phyloP scores from a whole-genome alignment of 768 basidiomycete genomes.

The Cyathus striatus region DNA sequence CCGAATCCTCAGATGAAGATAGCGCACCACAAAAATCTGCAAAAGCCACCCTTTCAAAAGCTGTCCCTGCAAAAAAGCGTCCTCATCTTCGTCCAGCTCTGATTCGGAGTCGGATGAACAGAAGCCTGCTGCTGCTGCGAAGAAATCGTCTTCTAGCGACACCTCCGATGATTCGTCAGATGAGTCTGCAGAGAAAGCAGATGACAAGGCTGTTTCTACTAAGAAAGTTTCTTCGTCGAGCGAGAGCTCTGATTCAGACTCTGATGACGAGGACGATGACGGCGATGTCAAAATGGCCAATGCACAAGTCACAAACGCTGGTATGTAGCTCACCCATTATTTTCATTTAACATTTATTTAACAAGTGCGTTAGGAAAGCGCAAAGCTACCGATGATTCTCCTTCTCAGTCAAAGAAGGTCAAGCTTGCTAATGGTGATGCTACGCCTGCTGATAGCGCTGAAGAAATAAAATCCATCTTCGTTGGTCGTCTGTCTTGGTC shows the following conservation, averaged over 20 bases:
- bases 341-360: background rate
- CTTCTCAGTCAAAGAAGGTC: constrained; percentile 71
- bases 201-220: constrained; percentile 11
- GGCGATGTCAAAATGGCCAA: constrained; percentile 61
- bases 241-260: constrained; percentile 11
- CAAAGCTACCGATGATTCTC: constrained; percentile 65
- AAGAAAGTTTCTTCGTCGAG: constrained; percentile 21
- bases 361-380: constrained; percentile 53
- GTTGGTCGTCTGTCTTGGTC: constrained; percentile 95
- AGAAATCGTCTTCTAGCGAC: too few relatives aligned
- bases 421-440: constrained; percentile 64
- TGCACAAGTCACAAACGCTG: constrained; percentile 29
- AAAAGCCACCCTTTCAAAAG: constrained; percentile 8
- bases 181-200: constrained; percentile 5
- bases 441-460: constrained; percentile 30
- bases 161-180: constrained; percentile 15
- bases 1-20: constrained; percentile 9
- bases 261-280: constrained; percentile 10
- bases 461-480: constrained; percentile 71
- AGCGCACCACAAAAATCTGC: constrained; percentile 13
- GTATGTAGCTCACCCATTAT: constrained; percentile 15
- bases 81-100: constrained; percentile 12
- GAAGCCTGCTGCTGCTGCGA: constrained; percentile 15
- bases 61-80: constrained; percentile 10
- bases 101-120: too few relatives aligned